These are phyloP conservation scores for Botrytis medusae DNA, from an alignment of 2,329 filamentous ascomycete species.

Conservation along the genomic window DNA sequence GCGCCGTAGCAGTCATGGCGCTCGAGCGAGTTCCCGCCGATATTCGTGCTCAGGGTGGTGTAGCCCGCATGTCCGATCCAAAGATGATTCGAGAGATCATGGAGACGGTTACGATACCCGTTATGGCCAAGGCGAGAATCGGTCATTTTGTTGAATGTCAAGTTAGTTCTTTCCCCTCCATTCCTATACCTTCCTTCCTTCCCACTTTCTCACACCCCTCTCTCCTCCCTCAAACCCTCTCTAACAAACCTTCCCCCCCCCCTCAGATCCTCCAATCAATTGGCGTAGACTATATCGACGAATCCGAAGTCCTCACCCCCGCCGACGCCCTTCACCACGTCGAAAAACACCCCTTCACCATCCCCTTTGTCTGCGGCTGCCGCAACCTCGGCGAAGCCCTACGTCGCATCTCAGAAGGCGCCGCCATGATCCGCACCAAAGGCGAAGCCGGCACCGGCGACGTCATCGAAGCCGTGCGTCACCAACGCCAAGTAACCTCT, in stretches of 20 bases:
- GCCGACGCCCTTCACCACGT: constrained; percentile 91
- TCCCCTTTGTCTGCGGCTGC: constrained; percentile 96
- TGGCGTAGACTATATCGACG: constrained; percentile 96
- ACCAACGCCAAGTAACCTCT: constrained; percentile 86
- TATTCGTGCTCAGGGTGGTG: constrained; percentile 87
- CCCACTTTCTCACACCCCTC: background rate
- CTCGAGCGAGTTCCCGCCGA: constrained; percentile 96
- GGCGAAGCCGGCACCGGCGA: constrained; percentile 97
- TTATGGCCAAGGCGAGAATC: constrained; percentile 98
- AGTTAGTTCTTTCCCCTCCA: constrained; percentile 44
- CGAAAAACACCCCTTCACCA: constrained; percentile 77
- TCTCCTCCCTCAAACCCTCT: background rate
- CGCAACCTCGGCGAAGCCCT: constrained; percentile 92
- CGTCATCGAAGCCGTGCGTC: constrained; percentile 91
- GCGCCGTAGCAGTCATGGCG: constrained; percentile 96
- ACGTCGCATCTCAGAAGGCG: constrained; percentile 85
- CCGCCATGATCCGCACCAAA: constrained; percentile 98
- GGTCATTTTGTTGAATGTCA: constrained; percentile 98
- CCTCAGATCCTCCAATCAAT: constrained; percentile 85
- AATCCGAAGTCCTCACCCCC: constrained; percentile 95
- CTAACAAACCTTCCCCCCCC: background rate
- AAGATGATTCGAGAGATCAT: constrained; percentile 95
- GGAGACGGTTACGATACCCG: constrained; percentile 89
- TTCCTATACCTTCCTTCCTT: background rate
- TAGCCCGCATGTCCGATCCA: constrained; percentile 96